These are phyloP conservation scores for Podaxis carcinomalis DNA, from an alignment of 768 basidiomycete genomes.

Conservation along the genomic window DNA sequence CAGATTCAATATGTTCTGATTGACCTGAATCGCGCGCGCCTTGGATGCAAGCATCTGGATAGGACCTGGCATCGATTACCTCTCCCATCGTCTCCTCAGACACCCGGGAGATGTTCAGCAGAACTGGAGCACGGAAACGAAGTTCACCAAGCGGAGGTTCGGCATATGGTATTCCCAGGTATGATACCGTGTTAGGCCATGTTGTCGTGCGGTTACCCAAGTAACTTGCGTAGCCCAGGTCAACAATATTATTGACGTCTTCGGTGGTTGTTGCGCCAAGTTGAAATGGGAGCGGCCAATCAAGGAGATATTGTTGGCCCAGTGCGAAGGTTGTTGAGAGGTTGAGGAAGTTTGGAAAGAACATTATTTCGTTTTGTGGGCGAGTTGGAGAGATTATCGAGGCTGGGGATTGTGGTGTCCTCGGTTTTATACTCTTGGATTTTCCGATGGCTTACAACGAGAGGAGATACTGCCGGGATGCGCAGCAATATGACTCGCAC, in stretches of 20 bases:
- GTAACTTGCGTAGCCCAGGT: constrained; percentile 57
- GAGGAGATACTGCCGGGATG: too few relatives aligned
- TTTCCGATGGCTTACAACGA: too few relatives aligned
- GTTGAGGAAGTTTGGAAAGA: not conserved
- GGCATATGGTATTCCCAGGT: constrained; percentile 56
- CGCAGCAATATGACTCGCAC: too few relatives aligned
- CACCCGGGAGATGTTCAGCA: constrained; percentile 45
- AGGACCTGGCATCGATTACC: constrained; percentile 45
- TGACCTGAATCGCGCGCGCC: constrained; percentile 26
- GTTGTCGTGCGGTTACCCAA: constrained; percentile 39
- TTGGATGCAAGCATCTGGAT: constrained; percentile 60
- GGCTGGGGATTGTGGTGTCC: too few relatives aligned
- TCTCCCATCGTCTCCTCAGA: constrained; percentile 26
- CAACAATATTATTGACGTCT: constrained; percentile 28
- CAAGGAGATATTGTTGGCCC: not conserved
- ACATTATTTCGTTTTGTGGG: too few relatives aligned
- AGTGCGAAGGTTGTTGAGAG: not conserved
- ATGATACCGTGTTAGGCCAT: constrained; percentile 50
- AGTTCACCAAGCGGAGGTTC: constrained; percentile 50
- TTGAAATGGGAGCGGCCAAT: not conserved
- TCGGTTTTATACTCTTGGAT: too few relatives aligned
- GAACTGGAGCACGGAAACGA: constrained; percentile 48
- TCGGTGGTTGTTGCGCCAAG: not conserved
- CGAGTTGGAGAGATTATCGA: too few relatives aligned
- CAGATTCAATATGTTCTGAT: not conserved